phyloP scores from a whole-genome alignment of 148 eudicot species.

The Fagopyrum homotropicum region DNA sequence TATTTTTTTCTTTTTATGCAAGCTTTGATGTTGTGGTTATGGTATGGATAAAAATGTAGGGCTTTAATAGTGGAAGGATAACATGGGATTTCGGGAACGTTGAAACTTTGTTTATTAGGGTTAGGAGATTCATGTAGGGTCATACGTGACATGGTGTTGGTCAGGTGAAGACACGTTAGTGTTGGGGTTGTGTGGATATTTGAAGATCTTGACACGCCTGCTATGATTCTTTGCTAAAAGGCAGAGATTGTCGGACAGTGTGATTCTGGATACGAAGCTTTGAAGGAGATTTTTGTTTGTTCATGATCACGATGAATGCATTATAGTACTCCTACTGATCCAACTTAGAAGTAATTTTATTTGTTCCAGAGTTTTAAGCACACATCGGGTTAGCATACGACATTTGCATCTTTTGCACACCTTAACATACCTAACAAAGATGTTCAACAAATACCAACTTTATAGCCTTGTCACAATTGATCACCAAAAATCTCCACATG shows the following conservation, averaged over 20 bases:
- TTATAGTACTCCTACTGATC: no score
- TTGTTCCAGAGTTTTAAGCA: not conserved
- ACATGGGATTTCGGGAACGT: not conserved
- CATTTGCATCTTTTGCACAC: not conserved
- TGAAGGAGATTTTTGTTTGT: no score
- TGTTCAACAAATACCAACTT: not conserved
- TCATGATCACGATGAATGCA: no score
- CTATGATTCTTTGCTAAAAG: not conserved
- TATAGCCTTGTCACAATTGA: not conserved
- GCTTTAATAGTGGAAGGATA: not conserved
- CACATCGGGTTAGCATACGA: not conserved
- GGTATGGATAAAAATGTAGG: not conserved
- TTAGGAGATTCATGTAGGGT: not conserved
- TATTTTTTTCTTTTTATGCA: not conserved
- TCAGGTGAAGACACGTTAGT: not conserved
- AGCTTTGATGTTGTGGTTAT: not conserved
- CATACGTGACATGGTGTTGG: not conserved
- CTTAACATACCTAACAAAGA: not conserved
- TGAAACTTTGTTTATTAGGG: not conserved
- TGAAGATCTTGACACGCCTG: not conserved
- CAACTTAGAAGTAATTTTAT: no score
- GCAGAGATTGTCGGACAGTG: not conserved
- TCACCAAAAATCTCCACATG: constrained; percentile 38
- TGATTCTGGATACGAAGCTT: not conserved
- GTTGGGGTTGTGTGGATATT: not conserved